Percentiles rank a stretch among this genome's conserved stretches.
Conservation (phyloP, 768 basidiomycete species). For the Trametes gibbosa region DNA sequence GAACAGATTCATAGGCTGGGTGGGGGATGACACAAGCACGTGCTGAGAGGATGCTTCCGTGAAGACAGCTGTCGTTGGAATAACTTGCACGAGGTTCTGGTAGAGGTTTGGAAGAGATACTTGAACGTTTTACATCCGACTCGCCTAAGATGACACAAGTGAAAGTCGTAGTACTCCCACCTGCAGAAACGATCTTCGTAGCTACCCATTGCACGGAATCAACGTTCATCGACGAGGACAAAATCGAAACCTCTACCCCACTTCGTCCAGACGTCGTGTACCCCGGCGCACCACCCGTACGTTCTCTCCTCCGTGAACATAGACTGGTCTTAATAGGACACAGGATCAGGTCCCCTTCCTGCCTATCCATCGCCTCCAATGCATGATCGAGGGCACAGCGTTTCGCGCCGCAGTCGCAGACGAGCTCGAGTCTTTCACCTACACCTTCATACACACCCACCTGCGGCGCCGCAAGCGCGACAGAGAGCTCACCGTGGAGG, state of each 20-base stretch:
- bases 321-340: background rate
- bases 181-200: too few relatives aligned
- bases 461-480: background rate
- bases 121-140: too few relatives aligned
- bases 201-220: too few relatives aligned
- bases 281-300: too few relatives aligned
- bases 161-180: too few relatives aligned
- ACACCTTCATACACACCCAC: background rate
- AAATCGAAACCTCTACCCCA: too few relatives aligned
- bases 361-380: background rate
- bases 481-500: background rate
- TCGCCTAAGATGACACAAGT: too few relatives aligned
- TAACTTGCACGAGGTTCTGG: too few relatives aligned
- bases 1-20: too few relatives aligned
- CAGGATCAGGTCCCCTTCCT: background rate
- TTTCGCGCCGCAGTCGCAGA: background rate
- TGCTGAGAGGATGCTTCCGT: background rate
- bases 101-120: too few relatives aligned
- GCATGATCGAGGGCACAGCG: background rate
- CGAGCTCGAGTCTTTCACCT: background rate
- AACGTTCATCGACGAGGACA: too few relatives aligned
- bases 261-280: too few relatives aligned
- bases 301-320: background rate
- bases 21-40: background rate
- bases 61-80: background rate